Evolutionary conservation across 2,329 filamentous ascomycete species (phyloP).

Genomic region (Pestalotiopsis sp.): DNA sequence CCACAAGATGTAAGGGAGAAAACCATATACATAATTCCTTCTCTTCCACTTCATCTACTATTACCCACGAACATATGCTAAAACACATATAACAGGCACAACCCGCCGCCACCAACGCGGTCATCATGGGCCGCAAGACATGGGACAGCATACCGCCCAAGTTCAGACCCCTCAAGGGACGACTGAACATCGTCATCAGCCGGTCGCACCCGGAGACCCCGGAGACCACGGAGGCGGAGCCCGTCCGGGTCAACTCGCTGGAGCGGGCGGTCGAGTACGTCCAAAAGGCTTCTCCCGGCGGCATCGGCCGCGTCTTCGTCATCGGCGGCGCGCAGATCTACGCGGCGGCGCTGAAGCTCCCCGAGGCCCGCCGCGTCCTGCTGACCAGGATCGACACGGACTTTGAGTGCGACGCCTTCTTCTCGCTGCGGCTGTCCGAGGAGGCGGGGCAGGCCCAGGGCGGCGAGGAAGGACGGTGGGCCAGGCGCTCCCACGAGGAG

Average conservation of each 20-base stretch:
- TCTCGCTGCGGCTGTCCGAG: slow-evolving; percentile 60
- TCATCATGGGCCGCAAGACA: slow-evolving; percentile 97
- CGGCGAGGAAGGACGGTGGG: slow-evolving; percentile 50
- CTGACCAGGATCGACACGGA: slow-evolving; percentile 70
- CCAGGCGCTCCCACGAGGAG: slow-evolving; percentile 49
- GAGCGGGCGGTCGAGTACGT: slow-evolving; percentile 57
- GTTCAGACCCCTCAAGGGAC: slow-evolving; percentile 78
- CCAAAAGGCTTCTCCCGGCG: slow-evolving; percentile 32
- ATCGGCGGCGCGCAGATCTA: slow-evolving; percentile 94
- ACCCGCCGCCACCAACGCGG: slow-evolving; percentile 61
- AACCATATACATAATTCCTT: too few species aligned
- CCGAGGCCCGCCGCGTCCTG: slow-evolving; percentile 64
- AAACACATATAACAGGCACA: slow-evolving; percentile 26
- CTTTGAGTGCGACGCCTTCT: slow-evolving; percentile 78
- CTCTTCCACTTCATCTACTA: not conserved
- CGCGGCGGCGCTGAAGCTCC: slow-evolving; percentile 63
- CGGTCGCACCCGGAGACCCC: slow-evolving; percentile 42
- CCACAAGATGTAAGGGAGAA: slow-evolving; percentile 39
- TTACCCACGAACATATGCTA: not conserved
- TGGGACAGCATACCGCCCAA: slow-evolving; percentile 85
- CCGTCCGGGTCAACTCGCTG: slow-evolving; percentile 62
- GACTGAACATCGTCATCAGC: slow-evolving; percentile 83
- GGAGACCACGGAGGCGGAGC: slow-evolving; percentile 38
- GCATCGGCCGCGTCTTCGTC: slow-evolving; percentile 70
- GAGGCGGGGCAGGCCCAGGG: slow-evolving; percentile 22